Percentiles rank a stretch among this genome's conserved stretches.
Evolutionary conservation across 306 rosid genomes (phyloP).

Genomic region (Lathyrus sativus): DNA sequence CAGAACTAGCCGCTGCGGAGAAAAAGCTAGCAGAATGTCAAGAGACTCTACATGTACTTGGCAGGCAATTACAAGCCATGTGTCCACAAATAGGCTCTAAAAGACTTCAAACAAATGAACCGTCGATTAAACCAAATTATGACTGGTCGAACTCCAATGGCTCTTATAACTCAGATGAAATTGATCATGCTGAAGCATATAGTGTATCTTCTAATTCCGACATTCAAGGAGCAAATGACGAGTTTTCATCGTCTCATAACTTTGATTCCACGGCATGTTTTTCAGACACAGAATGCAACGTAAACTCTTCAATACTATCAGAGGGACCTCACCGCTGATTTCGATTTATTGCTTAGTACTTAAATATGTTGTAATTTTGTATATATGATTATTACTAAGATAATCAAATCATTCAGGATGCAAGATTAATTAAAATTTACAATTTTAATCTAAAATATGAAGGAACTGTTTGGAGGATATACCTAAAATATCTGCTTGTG

Average conservation of each 20-base stretch:
- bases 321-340: slow-evolving; percentile 41
- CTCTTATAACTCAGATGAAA: slow-evolving; percentile 44
- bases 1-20: slow-evolving; percentile 79
- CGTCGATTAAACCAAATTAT: slow-evolving; percentile 46
- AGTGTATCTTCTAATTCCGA: slow-evolving; percentile 44
- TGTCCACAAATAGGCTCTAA: slow-evolving; percentile 68
- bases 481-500: slow-evolving; percentile 25
- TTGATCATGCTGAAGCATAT: slow-evolving; percentile 56
- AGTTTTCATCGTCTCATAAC: slow-evolving; percentile 49
- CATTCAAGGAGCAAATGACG: slow-evolving; percentile 48
- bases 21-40: slow-evolving; percentile 89
- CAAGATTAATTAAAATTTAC: slow-evolving; percentile 8
- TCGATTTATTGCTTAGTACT: no score
- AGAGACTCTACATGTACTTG: slow-evolving; percentile 79
- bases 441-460: slow-evolving; percentile 2
- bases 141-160: slow-evolving; percentile 49
- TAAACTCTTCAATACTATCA: slow-evolving; percentile 48
- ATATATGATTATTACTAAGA: no score
- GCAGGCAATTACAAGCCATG: slow-evolving; percentile 72
- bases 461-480: not conserved
- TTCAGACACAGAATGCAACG: slow-evolving; percentile 56
- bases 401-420: not conserved
- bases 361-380: no score
- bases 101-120: slow-evolving; percentile 60
- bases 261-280: slow-evolving; percentile 51